These are phyloP conservation scores for Sicyos baderoa DNA, from an alignment of 306 rosid species.

Conservation along the genomic window DNA sequence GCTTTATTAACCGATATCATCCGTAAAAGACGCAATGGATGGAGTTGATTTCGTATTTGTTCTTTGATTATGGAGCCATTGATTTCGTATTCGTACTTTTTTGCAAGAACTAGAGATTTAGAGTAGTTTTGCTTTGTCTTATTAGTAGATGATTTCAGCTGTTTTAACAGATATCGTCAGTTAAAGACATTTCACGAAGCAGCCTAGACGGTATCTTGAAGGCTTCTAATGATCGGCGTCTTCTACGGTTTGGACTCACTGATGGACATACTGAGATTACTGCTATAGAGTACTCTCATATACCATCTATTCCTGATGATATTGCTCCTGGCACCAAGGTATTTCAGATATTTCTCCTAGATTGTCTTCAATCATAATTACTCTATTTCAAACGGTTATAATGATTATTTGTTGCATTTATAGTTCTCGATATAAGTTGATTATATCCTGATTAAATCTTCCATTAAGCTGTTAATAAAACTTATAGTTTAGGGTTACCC, in stretches of 20 bases:
- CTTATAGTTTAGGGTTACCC: background rate
- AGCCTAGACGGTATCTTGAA: slow-evolving; percentile 37
- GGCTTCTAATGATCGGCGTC: slow-evolving; percentile 42
- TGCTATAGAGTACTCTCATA: slow-evolving; percentile 57
- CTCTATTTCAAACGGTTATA: too few relatives aligned
- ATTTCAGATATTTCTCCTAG: slow-evolving; percentile 7
- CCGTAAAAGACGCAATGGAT: slow-evolving; percentile 34
- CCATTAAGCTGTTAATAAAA: background rate
- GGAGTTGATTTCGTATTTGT: background rate
- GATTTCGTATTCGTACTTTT: too few relatives aligned
- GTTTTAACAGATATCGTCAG: slow-evolving; percentile 57
- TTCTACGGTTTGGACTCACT: slow-evolving; percentile 56
- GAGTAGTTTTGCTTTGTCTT: too few relatives aligned
- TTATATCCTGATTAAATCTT: background rate
- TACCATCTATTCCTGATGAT: slow-evolving; percentile 47
- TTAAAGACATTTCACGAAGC: slow-evolving; percentile 56
- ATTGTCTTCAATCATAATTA: background rate
- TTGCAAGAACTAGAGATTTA: too few relatives aligned
- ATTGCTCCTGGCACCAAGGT: slow-evolving; percentile 90
- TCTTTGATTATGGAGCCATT: too few relatives aligned
- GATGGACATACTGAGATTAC: slow-evolving; percentile 75
- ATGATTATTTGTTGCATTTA: background rate
- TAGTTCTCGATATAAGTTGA: background rate
- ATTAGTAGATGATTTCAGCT: slow-evolving; percentile 13
- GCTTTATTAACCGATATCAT: slow-evolving; percentile 47